Evolutionary conservation across 352 stramenopile species (phyloP), one percentile per base, ranked within the genome.

Genomic region (Globisporangium takayamanum): DNA sequence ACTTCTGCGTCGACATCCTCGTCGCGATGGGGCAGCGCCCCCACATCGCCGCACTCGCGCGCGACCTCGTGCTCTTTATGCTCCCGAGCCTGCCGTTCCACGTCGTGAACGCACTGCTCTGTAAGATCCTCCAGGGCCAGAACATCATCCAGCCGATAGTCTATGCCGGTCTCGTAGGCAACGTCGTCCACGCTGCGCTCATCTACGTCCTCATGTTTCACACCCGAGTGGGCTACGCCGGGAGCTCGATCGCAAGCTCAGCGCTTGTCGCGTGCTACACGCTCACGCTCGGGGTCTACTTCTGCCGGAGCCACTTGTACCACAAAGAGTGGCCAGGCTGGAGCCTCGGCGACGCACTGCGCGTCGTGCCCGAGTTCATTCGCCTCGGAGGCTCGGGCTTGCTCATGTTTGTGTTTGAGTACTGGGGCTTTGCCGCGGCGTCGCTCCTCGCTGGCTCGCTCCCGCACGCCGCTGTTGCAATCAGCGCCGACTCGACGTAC

Each of bases 121-220:
- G 81, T 61, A 94, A 94, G 61, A 75, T 96, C 46, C 69, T 91
- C 16, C 86, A 97, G 64, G 82, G 85, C 18, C 79, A 94, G 58
- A 95, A 91, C 63, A 84, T 93, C 42, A 83, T 92, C 20, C 73
- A 74, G 50, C 87, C 89, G 18, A 89, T 97, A 64, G 72, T 97
- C 16, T 80, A 87, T 50, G 74, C 80, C 12, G 84, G 83, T 4
- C 65, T 96, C 41, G 55, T 87, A n/a, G 74, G 71, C 61, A 93
- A 90, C 53, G 45, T 96, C 41, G 79, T 96, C 28, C 88, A 95
- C 63, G 67, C 73, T 20, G 68, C 79, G 22, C 60, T 92, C 16
- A 89, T 92, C 28, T 96, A 94, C 69, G 69, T 90, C 47, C 76
- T 97, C 63, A 92, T 96, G 67, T 89, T 92, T 69, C 85, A 77